A percentile compares a stretch with the other conserved stretches of the same genome.
Evolutionary conservation across 2,329 filamentous ascomycete genomes (phyloP).

Genomic region (Aschersonia sp.): DNA sequence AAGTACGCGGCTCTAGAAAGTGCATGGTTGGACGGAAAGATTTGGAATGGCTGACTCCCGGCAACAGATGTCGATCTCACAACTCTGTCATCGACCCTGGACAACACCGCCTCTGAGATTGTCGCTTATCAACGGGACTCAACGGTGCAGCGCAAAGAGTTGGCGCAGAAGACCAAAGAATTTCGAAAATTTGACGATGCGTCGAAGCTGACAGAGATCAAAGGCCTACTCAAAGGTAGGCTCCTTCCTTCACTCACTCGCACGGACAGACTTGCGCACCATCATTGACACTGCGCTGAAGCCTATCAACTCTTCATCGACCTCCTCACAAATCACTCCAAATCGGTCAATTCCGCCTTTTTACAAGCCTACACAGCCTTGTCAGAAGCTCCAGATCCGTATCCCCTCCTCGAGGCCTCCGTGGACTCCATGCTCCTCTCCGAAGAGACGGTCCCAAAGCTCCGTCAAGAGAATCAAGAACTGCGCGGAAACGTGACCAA

Average conservation of each 20-base stretch:
- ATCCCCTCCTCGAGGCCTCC: slow-evolving; percentile 88
- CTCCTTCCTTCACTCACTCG: background rate
- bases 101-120: slow-evolving; percentile 89
- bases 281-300: slow-evolving; percentile 21
- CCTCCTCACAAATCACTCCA: slow-evolving; percentile 88
- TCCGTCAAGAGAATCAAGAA: slow-evolving; percentile 78
- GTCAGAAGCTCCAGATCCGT: slow-evolving; percentile 92
- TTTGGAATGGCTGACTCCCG: background rate
- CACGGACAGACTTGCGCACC: background rate
- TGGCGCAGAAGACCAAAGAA: slow-evolving; percentile 98
- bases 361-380: slow-evolving; percentile 84
- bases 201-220: slow-evolving; percentile 76
- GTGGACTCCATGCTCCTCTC: slow-evolving; percentile 86
- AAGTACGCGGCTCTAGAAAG: slow-evolving; percentile 37
- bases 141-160: slow-evolving; percentile 88
- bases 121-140: slow-evolving; percentile 87
- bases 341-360: slow-evolving; percentile 85
- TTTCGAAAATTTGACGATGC: slow-evolving; percentile 89
- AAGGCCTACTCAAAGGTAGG: slow-evolving; percentile 71
- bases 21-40: background rate
- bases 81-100: slow-evolving; percentile 68
- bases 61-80: slow-evolving; percentile 69
- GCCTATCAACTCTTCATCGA: slow-evolving; percentile 98
- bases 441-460: slow-evolving; percentile 81
- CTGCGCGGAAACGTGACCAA: slow-evolving; percentile 66